A percentile compares a stretch with the other conserved stretches of the same genome.
These are phyloP conservation scores for Epichloe aotearoae DNA, from an alignment of 2,329 filamentous ascomycete species.

Conservation along the genomic window DNA sequence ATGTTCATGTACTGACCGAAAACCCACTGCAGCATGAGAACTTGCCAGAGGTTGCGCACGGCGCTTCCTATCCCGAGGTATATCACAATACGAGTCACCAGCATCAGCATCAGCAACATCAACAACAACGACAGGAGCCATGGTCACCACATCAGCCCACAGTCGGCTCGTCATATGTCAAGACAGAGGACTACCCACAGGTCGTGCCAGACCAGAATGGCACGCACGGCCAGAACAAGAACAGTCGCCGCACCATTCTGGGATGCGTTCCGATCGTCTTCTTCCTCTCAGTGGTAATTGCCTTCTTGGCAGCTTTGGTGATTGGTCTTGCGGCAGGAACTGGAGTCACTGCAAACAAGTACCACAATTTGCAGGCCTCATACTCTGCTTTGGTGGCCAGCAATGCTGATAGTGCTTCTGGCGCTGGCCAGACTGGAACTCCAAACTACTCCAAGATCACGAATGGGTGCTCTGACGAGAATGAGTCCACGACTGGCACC, in stretches of 20 bases:
- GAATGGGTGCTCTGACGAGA: slow-evolving; percentile 25
- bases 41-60: slow-evolving; percentile 1
- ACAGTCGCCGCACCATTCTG: neutral
- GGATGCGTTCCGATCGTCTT: slow-evolving; percentile 25
- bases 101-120: neutral
- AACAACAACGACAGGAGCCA: neutral
- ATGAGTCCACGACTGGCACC: slow-evolving; percentile 19
- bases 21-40: neutral
- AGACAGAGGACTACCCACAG: neutral
- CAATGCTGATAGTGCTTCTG: neutral
- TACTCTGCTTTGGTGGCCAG: neutral
- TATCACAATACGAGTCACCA: neutral
- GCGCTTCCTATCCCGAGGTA: neutral
- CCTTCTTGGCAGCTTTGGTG: slow-evolving; percentile 25
- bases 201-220: neutral
- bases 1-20: neutral
- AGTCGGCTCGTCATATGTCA: neutral
- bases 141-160: neutral
- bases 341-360: slow-evolving; percentile 26
- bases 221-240: neutral
- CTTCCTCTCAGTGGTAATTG: slow-evolving; percentile 27
- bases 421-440: neutral
- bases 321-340: slow-evolving; percentile 32
- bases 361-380: slow-evolving; percentile 14
- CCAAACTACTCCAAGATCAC: slow-evolving; percentile 17